Base-by-base conservation (phyloP, 192 early-diverging fungal genomes). In the Backusella liffmaniae region DNA sequence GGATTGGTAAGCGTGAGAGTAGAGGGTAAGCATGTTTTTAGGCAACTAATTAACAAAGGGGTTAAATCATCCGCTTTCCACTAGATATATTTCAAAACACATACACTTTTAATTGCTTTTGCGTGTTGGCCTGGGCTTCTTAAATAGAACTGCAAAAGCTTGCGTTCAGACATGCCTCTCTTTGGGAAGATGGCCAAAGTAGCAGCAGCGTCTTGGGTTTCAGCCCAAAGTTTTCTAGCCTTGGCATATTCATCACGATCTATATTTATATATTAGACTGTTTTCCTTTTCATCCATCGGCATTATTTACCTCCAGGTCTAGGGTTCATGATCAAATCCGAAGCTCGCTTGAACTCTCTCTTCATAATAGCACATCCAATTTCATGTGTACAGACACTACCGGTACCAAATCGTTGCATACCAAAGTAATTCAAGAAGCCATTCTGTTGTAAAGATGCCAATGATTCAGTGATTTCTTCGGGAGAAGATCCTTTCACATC, bases 381-480 rank as follows among this genome's bases (percentile, higher is more conserved):
- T 18, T 89, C 81, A 78, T 96, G 92, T 12, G 97, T 97, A 1
- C 90, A 81, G 26, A 96, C 84, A 15, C 90, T 86, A 29, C 92
- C 85, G 5, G 95, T 96, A 34, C 98, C 98, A 77, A 99, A 99
- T 18, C 98, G 89, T 84, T 99, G 98, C 96, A 98, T 94, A 13
- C 96, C 98, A 84, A 88, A 99, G 86, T 98, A 99, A 86, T 99
- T 99, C 77, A 98, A 88, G 75, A 98, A 99, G 2, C 98, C 98
- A 49, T 86, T 80, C 23, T 88, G 75, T 30, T 86, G 79, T 21
- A 98, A 82, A 16, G 92, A 91, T 4, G 78, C 77, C 70, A 98
- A 82, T 9, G 94, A 87, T 6, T 77, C 78, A 5, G 84, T 75
- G 65, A 95, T 73, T 1, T 79, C 78, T 34, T 82, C 79, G 21